Conservation (phyloP, 2,329 filamentous ascomycete genomes). For the Apiospora malaysiana region DNA sequence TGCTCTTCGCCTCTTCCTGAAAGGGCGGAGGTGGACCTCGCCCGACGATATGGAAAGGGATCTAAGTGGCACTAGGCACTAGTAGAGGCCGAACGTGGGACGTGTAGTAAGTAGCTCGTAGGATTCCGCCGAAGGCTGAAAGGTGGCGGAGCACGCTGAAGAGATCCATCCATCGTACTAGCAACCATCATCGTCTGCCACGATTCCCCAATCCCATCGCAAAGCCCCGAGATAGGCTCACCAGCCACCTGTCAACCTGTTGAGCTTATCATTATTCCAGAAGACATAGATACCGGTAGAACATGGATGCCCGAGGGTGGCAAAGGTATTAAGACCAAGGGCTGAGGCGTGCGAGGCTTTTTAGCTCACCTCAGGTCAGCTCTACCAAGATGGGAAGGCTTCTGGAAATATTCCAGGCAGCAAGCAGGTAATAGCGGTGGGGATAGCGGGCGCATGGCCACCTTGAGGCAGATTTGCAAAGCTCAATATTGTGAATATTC, state of each 20-base stretch:
- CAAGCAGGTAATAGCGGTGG: too few relatives aligned
- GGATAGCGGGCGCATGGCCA: not conserved
- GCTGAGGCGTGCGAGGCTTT: too few relatives aligned
- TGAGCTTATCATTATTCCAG: not conserved
- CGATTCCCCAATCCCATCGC: not conserved
- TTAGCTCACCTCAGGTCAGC: not conserved
- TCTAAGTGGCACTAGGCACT: not conserved
- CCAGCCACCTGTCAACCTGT: not conserved
- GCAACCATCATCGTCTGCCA: constrained; percentile 3
- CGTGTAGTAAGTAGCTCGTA: constrained; percentile 1
- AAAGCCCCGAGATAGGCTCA: not conserved
- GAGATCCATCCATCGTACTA: not conserved
- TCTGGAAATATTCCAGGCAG: constrained; percentile 9
- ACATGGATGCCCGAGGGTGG: not conserved
- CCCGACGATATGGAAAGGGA: not conserved
- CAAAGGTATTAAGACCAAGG: not conserved
- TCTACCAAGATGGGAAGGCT: not conserved
- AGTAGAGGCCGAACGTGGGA: not conserved
- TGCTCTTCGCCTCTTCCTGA: constrained; percentile 5
- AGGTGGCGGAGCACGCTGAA: not conserved
- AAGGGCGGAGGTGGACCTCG: constrained; percentile 8
- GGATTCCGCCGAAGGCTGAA: not conserved
- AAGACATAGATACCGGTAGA: not conserved
- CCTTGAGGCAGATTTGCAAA: not conserved
- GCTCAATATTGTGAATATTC: not conserved